Percentiles rank a stretch among this genome's conserved stretches.
Conservation (phyloP, 2,329 filamentous ascomycete species). For the Myriangium duriaei region DNA sequence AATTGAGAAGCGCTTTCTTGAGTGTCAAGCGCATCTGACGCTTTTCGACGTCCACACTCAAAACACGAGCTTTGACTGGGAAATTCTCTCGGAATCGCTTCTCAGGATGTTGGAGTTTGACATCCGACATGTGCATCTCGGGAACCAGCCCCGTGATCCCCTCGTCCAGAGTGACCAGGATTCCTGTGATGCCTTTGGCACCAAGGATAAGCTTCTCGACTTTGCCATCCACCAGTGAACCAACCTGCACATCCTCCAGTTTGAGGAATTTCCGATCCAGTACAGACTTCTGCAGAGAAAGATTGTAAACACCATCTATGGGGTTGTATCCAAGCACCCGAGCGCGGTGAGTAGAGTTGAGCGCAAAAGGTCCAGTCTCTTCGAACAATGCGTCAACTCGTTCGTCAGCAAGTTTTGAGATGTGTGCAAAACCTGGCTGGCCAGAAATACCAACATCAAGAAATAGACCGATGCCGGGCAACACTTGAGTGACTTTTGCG, state of each 20-base stretch:
- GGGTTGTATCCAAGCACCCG: constrained; percentile 78
- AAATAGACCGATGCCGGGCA: constrained; percentile 70
- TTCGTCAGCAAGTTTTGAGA: constrained; percentile 80
- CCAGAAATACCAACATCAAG: constrained; percentile 55
- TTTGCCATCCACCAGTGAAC: constrained; percentile 66
- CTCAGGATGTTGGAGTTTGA: constrained; percentile 79
- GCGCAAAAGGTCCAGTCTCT: constrained; percentile 62
- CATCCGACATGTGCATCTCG: constrained; percentile 78
- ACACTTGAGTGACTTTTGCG: constrained; percentile 68
- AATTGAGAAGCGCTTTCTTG: constrained; percentile 91
- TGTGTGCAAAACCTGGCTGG: constrained; percentile 80
- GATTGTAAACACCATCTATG: constrained; percentile 70
- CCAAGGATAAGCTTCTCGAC: constrained; percentile 77
- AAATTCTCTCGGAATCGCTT: constrained; percentile 88
- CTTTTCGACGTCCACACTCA: constrained; percentile 65
- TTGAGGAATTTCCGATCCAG: constrained; percentile 81
- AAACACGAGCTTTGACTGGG: constrained; percentile 70
- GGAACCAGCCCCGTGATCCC: constrained; percentile 82
- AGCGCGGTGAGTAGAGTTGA: constrained; percentile 66
- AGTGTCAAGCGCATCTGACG: constrained; percentile 75
- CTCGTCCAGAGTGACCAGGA: constrained; percentile 74
- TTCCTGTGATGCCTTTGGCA: constrained; percentile 61
- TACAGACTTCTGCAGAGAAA: constrained; percentile 72
- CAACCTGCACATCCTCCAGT: constrained; percentile 79
- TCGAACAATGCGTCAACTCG: constrained; percentile 76